Conservation (phyloP, 2,329 filamentous ascomycete species). For the Colletotrichum melonis region DNA sequence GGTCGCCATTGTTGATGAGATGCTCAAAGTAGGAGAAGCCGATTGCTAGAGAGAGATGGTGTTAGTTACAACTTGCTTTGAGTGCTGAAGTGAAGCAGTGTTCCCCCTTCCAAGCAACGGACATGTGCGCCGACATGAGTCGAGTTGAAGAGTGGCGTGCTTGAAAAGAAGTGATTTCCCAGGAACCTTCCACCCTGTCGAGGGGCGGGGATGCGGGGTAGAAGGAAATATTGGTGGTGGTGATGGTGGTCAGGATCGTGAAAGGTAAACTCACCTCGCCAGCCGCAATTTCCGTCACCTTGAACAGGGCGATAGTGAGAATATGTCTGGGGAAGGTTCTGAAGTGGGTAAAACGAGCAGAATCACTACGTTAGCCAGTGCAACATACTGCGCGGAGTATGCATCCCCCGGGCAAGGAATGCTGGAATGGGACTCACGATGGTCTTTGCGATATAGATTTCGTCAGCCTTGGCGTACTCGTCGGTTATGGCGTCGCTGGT, state of each 20-base stretch:
- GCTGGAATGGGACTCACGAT: conserved; percentile 66
- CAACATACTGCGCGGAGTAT: conserved; percentile 16
- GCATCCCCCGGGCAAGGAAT: background rate
- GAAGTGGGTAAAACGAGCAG: conserved; percentile 19
- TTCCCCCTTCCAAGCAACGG: background rate
- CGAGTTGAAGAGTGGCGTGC: background rate
- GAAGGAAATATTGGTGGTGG: background rate
- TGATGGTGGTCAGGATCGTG: background rate
- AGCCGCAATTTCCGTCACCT: conserved; percentile 96
- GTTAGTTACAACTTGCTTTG: conserved; percentile 11
- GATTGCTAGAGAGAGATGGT: conserved; percentile 70
- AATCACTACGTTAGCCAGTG: background rate
- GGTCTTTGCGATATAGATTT: conserved; percentile 87
- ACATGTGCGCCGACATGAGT: background rate
- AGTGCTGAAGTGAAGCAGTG: background rate
- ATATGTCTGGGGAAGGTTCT: conserved; percentile 87
- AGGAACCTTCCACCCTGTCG: background rate
- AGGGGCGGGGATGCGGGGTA: conserved; percentile 34
- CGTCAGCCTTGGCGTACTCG: conserved; percentile 91
- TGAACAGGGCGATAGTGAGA: conserved; percentile 88
- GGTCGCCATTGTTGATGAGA: conserved; percentile 75
- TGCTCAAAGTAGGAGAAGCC: conserved; percentile 94
- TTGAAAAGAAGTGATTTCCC: background rate
- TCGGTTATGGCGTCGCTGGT: conserved; percentile 81
- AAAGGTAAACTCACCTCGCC: conserved; percentile 80